Conservation (phyloP, 2,329 filamentous ascomycete species). For the Leptographium flavum region DNA sequence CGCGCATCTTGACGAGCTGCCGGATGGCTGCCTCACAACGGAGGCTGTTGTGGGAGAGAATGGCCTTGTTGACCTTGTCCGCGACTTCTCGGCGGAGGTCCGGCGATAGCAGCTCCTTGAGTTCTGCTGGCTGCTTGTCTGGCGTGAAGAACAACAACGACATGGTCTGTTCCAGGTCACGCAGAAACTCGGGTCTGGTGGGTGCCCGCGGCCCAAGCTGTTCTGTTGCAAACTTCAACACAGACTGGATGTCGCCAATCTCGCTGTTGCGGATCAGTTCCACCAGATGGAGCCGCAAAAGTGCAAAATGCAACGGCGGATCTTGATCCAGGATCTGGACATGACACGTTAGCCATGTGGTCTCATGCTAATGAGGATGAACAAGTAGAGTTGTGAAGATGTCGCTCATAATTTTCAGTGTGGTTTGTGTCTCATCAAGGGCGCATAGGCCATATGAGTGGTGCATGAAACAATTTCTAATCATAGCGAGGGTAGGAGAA, state of each 20-base stretch:
- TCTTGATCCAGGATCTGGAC: slow-evolving; percentile 76
- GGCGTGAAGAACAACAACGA: slow-evolving; percentile 75
- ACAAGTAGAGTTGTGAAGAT: slow-evolving; percentile 1
- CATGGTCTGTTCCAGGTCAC: slow-evolving; percentile 86
- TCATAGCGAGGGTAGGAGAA: slow-evolving; percentile 49
- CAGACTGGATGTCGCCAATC: slow-evolving; percentile 60
- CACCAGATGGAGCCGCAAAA: slow-evolving; percentile 81
- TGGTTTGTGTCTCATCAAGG: slow-evolving; percentile 79
- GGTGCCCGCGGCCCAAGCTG: slow-evolving; percentile 80
- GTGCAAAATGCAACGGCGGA: slow-evolving; percentile 70
- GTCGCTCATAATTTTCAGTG: slow-evolving; percentile 51
- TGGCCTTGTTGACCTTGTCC: slow-evolving; percentile 75
- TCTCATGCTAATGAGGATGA: slow-evolving; percentile 1
- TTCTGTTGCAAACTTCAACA: slow-evolving; percentile 73
- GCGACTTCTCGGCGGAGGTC: slow-evolving; percentile 73
- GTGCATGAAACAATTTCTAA: slow-evolving; percentile 99
- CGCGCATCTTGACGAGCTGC: slow-evolving; percentile 64
- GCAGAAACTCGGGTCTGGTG: slow-evolving; percentile 65
- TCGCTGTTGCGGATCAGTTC: slow-evolving; percentile 78
- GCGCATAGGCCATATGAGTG: slow-evolving; percentile 88
- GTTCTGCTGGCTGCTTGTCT: slow-evolving; percentile 62
- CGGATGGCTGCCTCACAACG: slow-evolving; percentile 70
- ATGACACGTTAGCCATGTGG: slow-evolving; percentile 15
- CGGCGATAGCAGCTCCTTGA: slow-evolving; percentile 66
- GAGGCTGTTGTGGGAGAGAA: slow-evolving; percentile 58